Evolutionary conservation across 2,329 filamentous ascomycete genomes (phyloP).

Genomic region (Diaporthe batatas): DNA sequence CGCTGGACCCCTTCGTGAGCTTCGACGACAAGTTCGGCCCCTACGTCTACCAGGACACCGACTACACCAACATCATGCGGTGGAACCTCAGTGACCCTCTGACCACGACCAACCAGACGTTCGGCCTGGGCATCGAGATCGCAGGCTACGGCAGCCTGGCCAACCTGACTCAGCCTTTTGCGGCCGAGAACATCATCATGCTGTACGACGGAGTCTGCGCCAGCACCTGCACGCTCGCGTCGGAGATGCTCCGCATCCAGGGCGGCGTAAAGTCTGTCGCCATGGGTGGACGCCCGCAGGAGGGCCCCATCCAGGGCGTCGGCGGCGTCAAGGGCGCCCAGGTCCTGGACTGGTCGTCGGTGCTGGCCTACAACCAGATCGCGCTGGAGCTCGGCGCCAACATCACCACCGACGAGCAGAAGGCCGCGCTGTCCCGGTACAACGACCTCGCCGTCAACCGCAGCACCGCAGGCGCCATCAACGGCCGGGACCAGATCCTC

Average conservation of each 20-base stretch:
- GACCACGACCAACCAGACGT: slow-evolving; percentile 56
- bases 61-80: slow-evolving; percentile 66
- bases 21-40: slow-evolving; percentile 60
- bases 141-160: slow-evolving; percentile 63
- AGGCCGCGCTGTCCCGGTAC: slow-evolving; percentile 51
- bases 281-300: slow-evolving; percentile 63
- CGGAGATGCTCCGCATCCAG: slow-evolving; percentile 65
- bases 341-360: slow-evolving; percentile 50
- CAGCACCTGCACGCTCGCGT: slow-evolving; percentile 69
- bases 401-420: slow-evolving; percentile 49
- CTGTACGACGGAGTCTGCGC: slow-evolving; percentile 72
- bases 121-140: slow-evolving; percentile 60
- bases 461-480: slow-evolving; percentile 52
- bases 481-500: slow-evolving; percentile 57
- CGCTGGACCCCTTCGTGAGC: slow-evolving; percentile 63
- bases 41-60: slow-evolving; percentile 60
- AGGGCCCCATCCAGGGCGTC: slow-evolving; percentile 65
- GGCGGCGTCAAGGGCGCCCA: slow-evolving; percentile 67
- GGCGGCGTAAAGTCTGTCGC: slow-evolving; percentile 67
- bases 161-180: slow-evolving; percentile 66
- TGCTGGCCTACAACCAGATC: slow-evolving; percentile 47
- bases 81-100: slow-evolving; percentile 62
- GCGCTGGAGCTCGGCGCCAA: slow-evolving; percentile 45
- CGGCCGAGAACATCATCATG: slow-evolving; percentile 69
- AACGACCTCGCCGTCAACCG: slow-evolving; percentile 51